Evolutionary conservation across 1,139 yeast genomes (phyloP).

Genomic region (Arxiozyma slooffiae): DNA sequence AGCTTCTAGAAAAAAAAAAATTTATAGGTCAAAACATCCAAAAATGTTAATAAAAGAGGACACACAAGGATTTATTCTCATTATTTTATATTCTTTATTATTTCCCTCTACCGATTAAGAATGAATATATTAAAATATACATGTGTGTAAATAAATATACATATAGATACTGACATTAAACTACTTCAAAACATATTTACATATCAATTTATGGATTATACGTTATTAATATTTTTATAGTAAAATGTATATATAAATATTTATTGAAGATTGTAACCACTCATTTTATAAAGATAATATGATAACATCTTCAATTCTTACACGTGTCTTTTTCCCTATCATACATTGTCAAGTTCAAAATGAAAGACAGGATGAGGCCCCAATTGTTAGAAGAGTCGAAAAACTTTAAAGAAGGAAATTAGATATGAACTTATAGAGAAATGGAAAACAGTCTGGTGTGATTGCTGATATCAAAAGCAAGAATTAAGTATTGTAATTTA

Average conservation of each 20-base stretch:
- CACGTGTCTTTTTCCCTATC: constrained; percentile 90
- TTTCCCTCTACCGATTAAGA: too few species aligned
- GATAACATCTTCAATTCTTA: constrained; percentile 69
- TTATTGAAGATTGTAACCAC: constrained; percentile 77
- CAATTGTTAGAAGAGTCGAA: constrained; percentile 91
- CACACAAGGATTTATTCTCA: too few species aligned
- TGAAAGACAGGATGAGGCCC: constrained; percentile 98
- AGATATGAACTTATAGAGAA: constrained; percentile 88
- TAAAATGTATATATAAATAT: constrained; percentile 7
- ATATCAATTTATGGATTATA: not conserved
- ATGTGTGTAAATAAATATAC: too few species aligned
- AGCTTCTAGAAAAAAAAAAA: too few species aligned
- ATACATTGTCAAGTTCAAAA: constrained; percentile 66
- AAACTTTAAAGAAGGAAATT: constrained; percentile 87
- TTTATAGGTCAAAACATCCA: constrained; percentile 90
- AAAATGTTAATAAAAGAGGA: constrained; percentile 43
- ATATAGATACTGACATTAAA: too few species aligned
- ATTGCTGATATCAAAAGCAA: constrained; percentile 76
- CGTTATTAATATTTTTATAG: constrained; percentile 34
- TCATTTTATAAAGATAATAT: constrained; percentile 93
- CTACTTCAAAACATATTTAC: too few species aligned
- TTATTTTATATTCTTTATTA: too few species aligned
- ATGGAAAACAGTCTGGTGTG: constrained; percentile 74
- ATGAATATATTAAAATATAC: too few species aligned
- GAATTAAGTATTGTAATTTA: constrained; percentile 90